A percentile compares a stretch with the other conserved stretches of the same genome.
Evolutionary conservation across 208 protist genomes (phyloP).

Genomic region (Angomonas deanei): DNA sequence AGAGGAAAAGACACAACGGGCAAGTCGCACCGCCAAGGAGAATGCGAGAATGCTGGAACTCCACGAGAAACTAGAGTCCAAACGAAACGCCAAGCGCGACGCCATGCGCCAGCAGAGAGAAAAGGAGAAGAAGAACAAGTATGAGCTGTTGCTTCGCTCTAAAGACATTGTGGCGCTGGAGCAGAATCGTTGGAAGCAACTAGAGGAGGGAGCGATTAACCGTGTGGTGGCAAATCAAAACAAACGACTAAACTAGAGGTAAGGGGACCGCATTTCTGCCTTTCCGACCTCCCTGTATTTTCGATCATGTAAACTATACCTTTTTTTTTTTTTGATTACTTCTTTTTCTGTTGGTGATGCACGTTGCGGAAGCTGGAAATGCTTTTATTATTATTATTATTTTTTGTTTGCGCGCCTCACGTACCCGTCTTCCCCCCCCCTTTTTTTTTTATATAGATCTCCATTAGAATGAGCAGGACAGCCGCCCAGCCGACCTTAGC

Average conservation of each 20-base stretch:
- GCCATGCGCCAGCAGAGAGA: constrained; percentile 21
- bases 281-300: background rate
- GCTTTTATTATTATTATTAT: background rate
- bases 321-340: constrained; percentile 1
- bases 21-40: constrained; percentile 22
- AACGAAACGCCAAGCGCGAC: constrained; percentile 24
- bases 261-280: background rate
- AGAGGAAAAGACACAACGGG: constrained; percentile 21
- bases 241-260: background rate
- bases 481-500: too few species aligned
- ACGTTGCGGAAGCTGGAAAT: background rate
- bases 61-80: constrained; percentile 38
- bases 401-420: background rate
- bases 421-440: too few species aligned
- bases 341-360: background rate
- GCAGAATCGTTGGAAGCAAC: constrained; percentile 59
- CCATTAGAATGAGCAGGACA: too few species aligned
- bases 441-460: too few species aligned
- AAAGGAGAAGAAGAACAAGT: constrained; percentile 40
- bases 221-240: constrained; percentile 31
- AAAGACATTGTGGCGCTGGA: constrained; percentile 58
- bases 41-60: constrained; percentile 40
- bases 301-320: background rate
- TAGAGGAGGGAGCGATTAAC: constrained; percentile 58
- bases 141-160: constrained; percentile 55